Evolutionary conservation across 2,329 filamentous ascomycete species (phyloP), one percentile per base, ranked within the genome.

Genomic region (Phaeosphaeria sp.): DNA sequence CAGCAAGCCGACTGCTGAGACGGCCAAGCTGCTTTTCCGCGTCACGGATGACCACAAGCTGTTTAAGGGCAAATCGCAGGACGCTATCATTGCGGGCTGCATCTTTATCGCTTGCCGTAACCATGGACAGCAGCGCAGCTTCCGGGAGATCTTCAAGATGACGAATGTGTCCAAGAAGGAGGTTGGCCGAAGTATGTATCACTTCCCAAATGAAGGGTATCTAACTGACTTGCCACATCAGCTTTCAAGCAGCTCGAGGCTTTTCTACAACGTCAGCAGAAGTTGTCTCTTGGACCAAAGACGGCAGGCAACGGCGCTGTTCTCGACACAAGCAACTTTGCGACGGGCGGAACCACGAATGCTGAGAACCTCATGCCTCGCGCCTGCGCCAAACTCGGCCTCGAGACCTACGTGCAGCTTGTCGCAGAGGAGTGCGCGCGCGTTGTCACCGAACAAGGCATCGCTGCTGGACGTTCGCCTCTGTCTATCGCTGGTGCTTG

Each of bases 91-190:
- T 66, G 95, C 95, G 5, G 93, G 93, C 6, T 97, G 93, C 79
- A 95, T 99, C 78, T 98, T 99, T 82, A 94, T 99, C 69, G 93
- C 95, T 42, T 98, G 94, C 77, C 92, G 95, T 45, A 92, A 97
- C 78, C 91, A 92, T 73, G 87, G 89, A 60, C 90, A 93, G 27
- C 90, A 91, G 4, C 91, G 95, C 65, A 96, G 93, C 3, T 99
- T 99, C 81, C 88, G 91, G 49, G 96, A 99, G 77, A 95, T 99
- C 71, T 96, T 91, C 80, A 90, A 92, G 60, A 84, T 98, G 76
- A 99, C 95, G 8, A 92, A 91, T 67, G 94, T 99, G 25, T 89
- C 90, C 59, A 97, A 98, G 83, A 98, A 98, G 81, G 96, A 99
- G 74, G 97, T 99, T 63, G 95, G 95, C 21, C 85, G 93, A 56